Evolutionary conservation across 306 rosid species (phyloP).

Genomic region (Begonia masoniana): DNA sequence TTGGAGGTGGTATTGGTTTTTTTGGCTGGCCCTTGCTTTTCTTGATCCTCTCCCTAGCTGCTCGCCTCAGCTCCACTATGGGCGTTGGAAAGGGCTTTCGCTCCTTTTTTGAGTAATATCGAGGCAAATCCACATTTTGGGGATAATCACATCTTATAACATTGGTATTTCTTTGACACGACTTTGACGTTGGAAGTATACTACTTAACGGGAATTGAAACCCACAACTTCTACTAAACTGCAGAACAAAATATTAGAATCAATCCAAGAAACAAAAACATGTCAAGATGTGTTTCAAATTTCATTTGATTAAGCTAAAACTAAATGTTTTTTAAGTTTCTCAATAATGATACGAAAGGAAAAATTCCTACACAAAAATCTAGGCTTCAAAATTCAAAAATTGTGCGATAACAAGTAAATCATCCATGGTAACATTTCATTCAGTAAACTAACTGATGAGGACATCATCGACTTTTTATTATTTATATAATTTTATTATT

Average conservation of each 20-base stretch:
- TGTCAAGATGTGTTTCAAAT: not conserved
- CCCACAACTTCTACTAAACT: slow-evolving; percentile 16
- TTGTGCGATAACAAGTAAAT: no score
- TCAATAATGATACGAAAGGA: no score
- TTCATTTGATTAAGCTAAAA: no score
- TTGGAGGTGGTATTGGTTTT: slow-evolving; percentile 56
- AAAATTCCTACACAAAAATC: no score
- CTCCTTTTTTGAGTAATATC: slow-evolving; percentile 59
- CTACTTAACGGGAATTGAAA: slow-evolving; percentile 23
- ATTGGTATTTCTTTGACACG: slow-evolving; percentile 2
- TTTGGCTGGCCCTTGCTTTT: slow-evolving; percentile 50
- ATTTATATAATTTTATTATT: no score
- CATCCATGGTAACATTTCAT: no score
- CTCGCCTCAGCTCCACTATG: slow-evolving; percentile 73
- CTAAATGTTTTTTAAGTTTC: no score
- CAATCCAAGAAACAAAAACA: not conserved
- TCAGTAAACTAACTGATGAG: no score
- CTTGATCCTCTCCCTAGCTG: slow-evolving; percentile 89
- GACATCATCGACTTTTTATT: no score
- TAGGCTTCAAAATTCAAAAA: no score
- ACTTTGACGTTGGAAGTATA: slow-evolving; percentile 16
- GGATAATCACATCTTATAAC: slow-evolving; percentile 45
- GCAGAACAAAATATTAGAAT: slow-evolving; percentile 9
- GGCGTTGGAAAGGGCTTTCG: slow-evolving; percentile 88
- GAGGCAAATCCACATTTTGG: slow-evolving; percentile 77